Conservation (phyloP, 805 yeast genomes). For the Myxozyma neotropica region DNA sequence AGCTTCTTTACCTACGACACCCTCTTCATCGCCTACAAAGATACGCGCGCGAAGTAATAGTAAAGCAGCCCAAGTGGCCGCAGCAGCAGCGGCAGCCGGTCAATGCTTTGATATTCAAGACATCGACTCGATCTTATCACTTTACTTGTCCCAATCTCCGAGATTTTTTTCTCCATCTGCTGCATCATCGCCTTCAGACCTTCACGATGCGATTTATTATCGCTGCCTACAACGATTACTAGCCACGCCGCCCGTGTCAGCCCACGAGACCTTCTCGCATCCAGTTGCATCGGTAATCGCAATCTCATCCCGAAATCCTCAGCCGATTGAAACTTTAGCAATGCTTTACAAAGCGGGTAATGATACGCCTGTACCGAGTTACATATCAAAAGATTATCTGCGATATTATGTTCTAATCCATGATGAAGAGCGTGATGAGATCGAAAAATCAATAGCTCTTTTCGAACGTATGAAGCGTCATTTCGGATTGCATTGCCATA, state of each 20-base stretch:
- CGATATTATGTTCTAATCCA: conserved; percentile 56
- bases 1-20: conserved; percentile 4
- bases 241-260: conserved; percentile 61
- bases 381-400: conserved; percentile 65
- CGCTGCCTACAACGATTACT: conserved; percentile 61
- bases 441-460: conserved; percentile 47
- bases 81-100: conserved; percentile 10
- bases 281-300: conserved; percentile 77
- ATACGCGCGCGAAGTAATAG: conserved; percentile 15
- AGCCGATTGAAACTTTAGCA: conserved; percentile 61
- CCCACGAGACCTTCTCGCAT: conserved; percentile 85
- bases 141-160: conserved; percentile 16
- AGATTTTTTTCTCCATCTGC: conserved; percentile 37
- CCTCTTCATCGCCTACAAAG: conserved; percentile 1
- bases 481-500: conserved; percentile 43
- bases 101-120: conserved; percentile 22
- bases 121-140: conserved; percentile 19
- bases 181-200: conserved; percentile 24
- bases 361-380: conserved; percentile 55
- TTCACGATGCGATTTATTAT: conserved; percentile 51
- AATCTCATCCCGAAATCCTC: conserved; percentile 59
- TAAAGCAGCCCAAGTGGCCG: conserved; percentile 7
- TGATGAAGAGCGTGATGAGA: conserved; percentile 50
- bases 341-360: conserved; percentile 51
- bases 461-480: conserved; percentile 48